These are phyloP conservation scores for Aspergillus arachidicola DNA, from an alignment of 2,329 filamentous ascomycete genomes.

Conservation along the genomic window DNA sequence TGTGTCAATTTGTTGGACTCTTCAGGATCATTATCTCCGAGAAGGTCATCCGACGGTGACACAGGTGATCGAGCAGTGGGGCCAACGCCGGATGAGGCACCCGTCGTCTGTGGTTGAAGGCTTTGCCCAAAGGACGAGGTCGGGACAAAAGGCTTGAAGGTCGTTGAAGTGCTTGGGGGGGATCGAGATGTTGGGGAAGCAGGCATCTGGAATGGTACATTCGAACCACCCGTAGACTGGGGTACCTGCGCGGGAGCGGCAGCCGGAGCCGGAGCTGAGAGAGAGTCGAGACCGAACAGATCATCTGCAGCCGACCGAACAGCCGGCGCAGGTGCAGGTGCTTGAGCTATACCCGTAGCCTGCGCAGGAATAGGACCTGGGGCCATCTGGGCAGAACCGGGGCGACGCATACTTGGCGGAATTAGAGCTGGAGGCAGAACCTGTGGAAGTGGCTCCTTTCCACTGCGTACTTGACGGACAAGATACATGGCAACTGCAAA, in stretches of 20 bases:
- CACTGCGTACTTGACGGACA: constrained; percentile 83
- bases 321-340: constrained; percentile 53
- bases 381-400: constrained; percentile 39
- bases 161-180: constrained; percentile 46
- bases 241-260: constrained; percentile 62
- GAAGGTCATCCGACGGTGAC: constrained; percentile 73
- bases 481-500: constrained; percentile 98
- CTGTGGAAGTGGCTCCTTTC: constrained; percentile 70
- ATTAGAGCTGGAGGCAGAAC: constrained; percentile 79
- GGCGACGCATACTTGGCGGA: constrained; percentile 78
- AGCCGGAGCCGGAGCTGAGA: constrained; percentile 54
- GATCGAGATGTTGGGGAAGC: constrained; percentile 49
- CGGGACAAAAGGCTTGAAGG: constrained; percentile 89
- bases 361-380: constrained; percentile 48
- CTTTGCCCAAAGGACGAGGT: constrained; percentile 90
- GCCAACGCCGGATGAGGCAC: constrained; percentile 51
- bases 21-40: constrained; percentile 88
- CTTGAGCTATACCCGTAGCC: constrained; percentile 45
- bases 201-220: constrained; percentile 57
- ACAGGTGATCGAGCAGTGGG: constrained; percentile 44
- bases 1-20: constrained; percentile 83
- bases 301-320: constrained; percentile 88
- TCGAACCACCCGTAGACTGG: constrained; percentile 75
- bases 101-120: constrained; percentile 75
- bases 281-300: constrained; percentile 85